These are phyloP conservation scores for Lachnellula willkommii DNA, from an alignment of 2,329 filamentous ascomycete genomes.

Conservation along the genomic window DNA sequence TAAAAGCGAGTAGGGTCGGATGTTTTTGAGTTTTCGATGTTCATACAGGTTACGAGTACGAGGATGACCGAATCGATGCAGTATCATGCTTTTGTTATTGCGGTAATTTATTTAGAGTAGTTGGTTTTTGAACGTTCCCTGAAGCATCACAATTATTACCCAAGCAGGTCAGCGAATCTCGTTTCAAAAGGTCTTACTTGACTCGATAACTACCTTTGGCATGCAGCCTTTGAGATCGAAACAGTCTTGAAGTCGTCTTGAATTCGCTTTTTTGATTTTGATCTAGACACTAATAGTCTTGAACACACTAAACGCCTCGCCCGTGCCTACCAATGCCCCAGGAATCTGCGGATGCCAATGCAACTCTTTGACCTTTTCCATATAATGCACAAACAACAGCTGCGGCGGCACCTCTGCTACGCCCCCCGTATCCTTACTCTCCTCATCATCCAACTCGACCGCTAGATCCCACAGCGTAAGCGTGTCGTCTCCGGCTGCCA, in stretches of 20 bases:
- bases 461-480: slow-evolving; percentile 95
- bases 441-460: slow-evolving; percentile 94
- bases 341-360: slow-evolving; percentile 98
- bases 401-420: slow-evolving; percentile 90
- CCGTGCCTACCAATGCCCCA: slow-evolving; percentile 82
- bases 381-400: slow-evolving; percentile 92
- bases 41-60: no score
- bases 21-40: no score
- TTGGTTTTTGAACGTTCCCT: no score
- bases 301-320: slow-evolving; percentile 80
- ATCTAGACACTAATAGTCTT: slow-evolving; percentile 73
- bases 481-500: slow-evolving; percentile 88
- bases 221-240: background rate
- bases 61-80: no score
- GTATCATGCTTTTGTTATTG: no score
- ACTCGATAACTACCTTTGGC: no score
- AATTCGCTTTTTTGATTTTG: slow-evolving; percentile 1
- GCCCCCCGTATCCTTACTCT: slow-evolving; percentile 82
- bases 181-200: background rate
- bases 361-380: slow-evolving; percentile 88
- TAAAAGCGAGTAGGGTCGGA: no score
- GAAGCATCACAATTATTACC: no score
- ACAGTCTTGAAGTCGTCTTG: background rate
- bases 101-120: no score
- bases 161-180: no score